Base-by-base conservation (phyloP, 2,329 filamentous ascomycete genomes). In the Talaromyces sp. region DNA sequence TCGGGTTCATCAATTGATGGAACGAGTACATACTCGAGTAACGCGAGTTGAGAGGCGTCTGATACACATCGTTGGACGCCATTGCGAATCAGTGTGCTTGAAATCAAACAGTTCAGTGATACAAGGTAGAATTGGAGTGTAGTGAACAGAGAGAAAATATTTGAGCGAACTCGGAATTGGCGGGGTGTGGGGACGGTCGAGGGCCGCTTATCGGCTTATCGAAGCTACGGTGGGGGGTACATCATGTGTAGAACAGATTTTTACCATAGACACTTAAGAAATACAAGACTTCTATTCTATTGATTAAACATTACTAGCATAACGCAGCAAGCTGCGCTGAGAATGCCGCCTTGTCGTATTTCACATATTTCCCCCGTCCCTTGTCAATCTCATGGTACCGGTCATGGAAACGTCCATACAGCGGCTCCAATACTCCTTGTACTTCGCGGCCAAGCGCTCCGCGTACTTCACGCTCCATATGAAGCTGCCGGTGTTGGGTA, bases 321-420 rank as follows among this genome's bases (percentile, higher is more conserved):
- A 85, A 74, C 59, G 79, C 75, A 27, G 83, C 80, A 72, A 89
- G 74, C 67, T 85, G 79, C 25, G 86, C 86, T 56, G 90, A 87
- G 72, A 99, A 89, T 57, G 88, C 86, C 47, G 84, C 84, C 82
- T 97, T 97, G 81, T 97, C 93, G 76, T 97, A 98, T 81, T 96
- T 97, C 76, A 96, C 93, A 78, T 98, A 96, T 79, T 99, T 99
- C 70, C 94, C 94, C 80, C 93, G 96, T 66, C 95, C 95, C 82
- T 97, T 97, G 80, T 98, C 94, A 69, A 98, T 89, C 79, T 98
- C 95, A 76, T 97, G 93, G 76, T 99, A 99, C 33, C 94, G 87
- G 79, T 98, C 95, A 88, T 92, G 98, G 80, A 99, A 99, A 54
- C 95, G 86, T 68, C 90, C 90, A 80, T 99, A 99, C 15, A 99